phyloP scores from a whole-genome alignment of 2,329 filamentous ascomycete species.

The Fusarium verticillioides region DNA sequence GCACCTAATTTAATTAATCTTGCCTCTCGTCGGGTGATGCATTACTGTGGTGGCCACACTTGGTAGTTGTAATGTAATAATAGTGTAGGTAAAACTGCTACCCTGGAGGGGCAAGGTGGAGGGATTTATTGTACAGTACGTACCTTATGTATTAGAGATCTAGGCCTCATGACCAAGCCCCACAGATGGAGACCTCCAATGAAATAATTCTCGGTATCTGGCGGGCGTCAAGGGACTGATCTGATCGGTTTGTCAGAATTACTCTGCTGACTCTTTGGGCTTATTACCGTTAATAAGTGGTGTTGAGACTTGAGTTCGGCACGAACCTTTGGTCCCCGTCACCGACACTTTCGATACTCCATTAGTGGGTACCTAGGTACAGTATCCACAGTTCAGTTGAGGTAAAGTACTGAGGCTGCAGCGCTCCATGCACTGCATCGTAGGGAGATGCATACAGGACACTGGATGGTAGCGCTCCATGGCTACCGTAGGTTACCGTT shows the following conservation, averaged over 20 bases:
- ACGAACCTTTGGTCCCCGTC: constrained; percentile 2
- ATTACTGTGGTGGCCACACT: not conserved
- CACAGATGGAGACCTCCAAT: not conserved
- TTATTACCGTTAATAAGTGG: not conserved
- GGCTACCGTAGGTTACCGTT: not conserved
- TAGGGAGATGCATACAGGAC: not conserved
- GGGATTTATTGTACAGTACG: constrained; percentile 7
- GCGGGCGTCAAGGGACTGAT: not conserved
- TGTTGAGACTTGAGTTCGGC: not conserved
- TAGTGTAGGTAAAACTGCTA: not conserved
- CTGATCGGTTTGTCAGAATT: not conserved
- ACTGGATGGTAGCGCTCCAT: not conserved
- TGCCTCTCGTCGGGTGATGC: constrained; percentile 14
- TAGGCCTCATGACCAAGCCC: constrained; percentile 8
- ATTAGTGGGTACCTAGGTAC: too few relatives aligned
- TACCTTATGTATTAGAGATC: too few relatives aligned
- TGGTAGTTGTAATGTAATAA: not conserved
- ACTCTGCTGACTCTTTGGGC: not conserved
- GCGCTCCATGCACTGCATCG: not conserved
- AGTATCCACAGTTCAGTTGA: not conserved
- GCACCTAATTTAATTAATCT: not conserved
- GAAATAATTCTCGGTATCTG: not conserved
- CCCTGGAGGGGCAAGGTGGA: constrained; percentile 20
- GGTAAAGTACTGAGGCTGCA: not conserved
- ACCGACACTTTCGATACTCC: not conserved